Evolutionary conservation across 208 protist genomes (phyloP), one percentile per base, ranked within the genome.

Genomic region (Leishmania guyanensis): DNA sequence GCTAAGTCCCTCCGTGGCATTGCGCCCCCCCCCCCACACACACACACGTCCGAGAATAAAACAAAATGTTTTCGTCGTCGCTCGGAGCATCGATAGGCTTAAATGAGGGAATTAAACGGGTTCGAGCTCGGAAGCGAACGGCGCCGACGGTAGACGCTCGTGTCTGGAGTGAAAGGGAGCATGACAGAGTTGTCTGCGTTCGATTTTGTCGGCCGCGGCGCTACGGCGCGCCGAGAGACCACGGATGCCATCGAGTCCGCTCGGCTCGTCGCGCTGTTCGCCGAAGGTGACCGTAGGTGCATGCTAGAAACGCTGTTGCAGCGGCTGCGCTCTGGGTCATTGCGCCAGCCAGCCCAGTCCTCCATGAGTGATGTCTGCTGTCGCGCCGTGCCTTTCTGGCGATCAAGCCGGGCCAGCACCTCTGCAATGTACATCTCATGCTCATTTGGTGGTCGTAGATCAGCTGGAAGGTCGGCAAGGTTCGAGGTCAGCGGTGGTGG

Each of bases 191-290:
- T 75, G 20, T 88, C 58, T 8, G 80, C 86, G 36, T 93, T 86
- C 1, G 89, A 93, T 75, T 94, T 94, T 48, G 93, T 97, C 53
- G 93, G 90, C 26, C 89, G 88, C 56, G 93, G 93, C 36, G 85
- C 88, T 43, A 85, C 90, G 51, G 92, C 91, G 22, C 88, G 90
- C 4, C 88, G 91, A 5, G 91, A 94, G 12, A 78, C 68, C 14
- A 94, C 86, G 20, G 92, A 95, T 29, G 77, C 86, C 12, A 97
- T 78, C 22, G 91, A 95, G 46, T 93, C 88, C 2, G 93, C 90
- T 2, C 89, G 71, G 74, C 90, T 95, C 62, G 81, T 69, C 16
- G 77, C 85, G 77, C 90, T 94, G 33, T 66, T 80, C 17, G 87
- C 81, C 1, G 85, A 89, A 33, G 58, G 39, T 3, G 88, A 88